phyloP scores from a whole-genome alignment of 805 yeast species.

The Kurtzmaniella fragi region DNA sequence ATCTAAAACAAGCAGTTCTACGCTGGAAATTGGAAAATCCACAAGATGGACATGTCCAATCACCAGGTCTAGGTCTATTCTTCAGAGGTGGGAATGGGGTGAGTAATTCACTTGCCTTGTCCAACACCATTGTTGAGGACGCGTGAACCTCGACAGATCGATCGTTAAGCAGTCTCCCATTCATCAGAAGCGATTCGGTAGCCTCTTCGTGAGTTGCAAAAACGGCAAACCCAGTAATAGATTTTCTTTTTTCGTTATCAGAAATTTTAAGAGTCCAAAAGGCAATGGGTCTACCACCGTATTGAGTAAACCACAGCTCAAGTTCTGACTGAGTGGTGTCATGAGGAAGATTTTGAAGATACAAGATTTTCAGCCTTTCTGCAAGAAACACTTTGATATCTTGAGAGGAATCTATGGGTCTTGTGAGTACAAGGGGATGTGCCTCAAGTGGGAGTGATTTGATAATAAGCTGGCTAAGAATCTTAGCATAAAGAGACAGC shows the following conservation, averaged over 20 bases:
- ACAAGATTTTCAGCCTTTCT: constrained; percentile 76
- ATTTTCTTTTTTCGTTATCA: constrained; percentile 17
- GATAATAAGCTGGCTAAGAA: constrained; percentile 43
- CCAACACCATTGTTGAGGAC: constrained; percentile 71
- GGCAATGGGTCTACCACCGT: constrained; percentile 80
- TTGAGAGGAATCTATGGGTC: constrained; percentile 72
- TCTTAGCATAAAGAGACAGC: constrained; percentile 41
- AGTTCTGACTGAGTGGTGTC: constrained; percentile 89
- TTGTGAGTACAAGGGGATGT: constrained; percentile 52
- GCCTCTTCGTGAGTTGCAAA: constrained; percentile 87
- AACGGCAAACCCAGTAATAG: constrained; percentile 74
- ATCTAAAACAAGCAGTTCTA: constrained; percentile 88
- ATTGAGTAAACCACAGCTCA: constrained; percentile 87
- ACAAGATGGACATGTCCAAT: constrained; percentile 97
- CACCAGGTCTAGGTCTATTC: constrained; percentile 92
- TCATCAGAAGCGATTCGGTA: constrained; percentile 66
- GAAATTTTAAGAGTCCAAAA: constrained; percentile 81
- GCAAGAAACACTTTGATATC: constrained; percentile 63
- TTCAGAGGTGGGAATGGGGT: constrained; percentile 81
- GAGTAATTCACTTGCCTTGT: constrained; percentile 74
- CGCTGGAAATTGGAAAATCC: constrained; percentile 94
- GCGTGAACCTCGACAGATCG: constrained; percentile 81
- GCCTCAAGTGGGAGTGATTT: constrained; percentile 47
- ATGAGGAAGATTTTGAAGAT: constrained; percentile 70
- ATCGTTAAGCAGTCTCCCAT: constrained; percentile 73